Base-by-base conservation (phyloP, 2,329 filamentous ascomycete genomes). In the Fusarium nygamai region DNA sequence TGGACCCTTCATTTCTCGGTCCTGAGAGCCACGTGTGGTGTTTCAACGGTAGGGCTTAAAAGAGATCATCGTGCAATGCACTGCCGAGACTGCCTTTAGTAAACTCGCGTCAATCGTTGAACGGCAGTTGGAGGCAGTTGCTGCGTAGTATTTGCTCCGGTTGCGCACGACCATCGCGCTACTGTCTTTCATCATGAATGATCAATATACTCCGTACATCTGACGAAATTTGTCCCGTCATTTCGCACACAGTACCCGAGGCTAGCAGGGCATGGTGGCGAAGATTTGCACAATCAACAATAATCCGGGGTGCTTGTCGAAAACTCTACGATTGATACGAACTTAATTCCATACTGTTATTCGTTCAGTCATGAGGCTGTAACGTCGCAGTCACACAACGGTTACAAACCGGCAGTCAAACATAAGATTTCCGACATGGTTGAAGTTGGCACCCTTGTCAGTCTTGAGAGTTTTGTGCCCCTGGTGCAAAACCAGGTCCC, bases 31-130 rank as follows among this genome's bases (percentile, higher is more conserved):
- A 56, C 67, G 39, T 65, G 66, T 48, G 34, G 31, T 53, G 51
- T 48, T 58, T 65, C 66, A 70, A 70, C 66, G 53, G 59, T 43
- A 59, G 33, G 66, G 43, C 41, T 71, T n/a, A 47, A 54, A 44
- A 44, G n/a, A 31, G n/a, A 66, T 70, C 47, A 51, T 51, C 53
- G 36, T 43, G 38, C 47, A 44, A 41, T 27, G 27, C 53, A 59
- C 46, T 60, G 43, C 53, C 53, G 33, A 56, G 9, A 31, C 38
- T 43, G 53, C 27, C 29, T 38, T 47, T 51, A 48, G 47, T 58
- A 29, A 41, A 47, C 17, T 38, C 38, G 39, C 67, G 39, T 54
- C 36, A 51, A 27, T 36, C 22, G 39, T 50, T 11, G 27, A 31
- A 60, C 47, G 51, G 60, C 53, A 69, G 46, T 50, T 34, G 62